These are phyloP conservation scores for Candida alai DNA, from an alignment of 805 yeast species.

Conservation along the genomic window DNA sequence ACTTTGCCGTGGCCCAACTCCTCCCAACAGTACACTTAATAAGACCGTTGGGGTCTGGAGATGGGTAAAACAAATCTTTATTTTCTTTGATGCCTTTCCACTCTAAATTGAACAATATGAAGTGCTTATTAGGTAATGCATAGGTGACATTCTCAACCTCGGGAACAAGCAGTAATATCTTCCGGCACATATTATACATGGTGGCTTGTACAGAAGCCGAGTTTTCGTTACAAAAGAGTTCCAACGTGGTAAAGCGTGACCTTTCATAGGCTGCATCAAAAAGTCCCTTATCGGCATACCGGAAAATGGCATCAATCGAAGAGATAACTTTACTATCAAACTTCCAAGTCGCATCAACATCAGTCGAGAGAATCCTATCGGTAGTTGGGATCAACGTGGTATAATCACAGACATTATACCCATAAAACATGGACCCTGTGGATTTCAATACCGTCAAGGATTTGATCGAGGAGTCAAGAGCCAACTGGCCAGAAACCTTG, in stretches of 20 bases:
- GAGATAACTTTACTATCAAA: constrained; percentile 52
- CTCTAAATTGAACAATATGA: constrained; percentile 70
- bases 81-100: constrained; percentile 85
- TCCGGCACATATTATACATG: constrained; percentile 87
- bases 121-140: constrained; percentile 88
- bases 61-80: constrained; percentile 82
- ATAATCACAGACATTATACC: constrained; percentile 80
- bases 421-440: constrained; percentile 91
- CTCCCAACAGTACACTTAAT: constrained; percentile 86
- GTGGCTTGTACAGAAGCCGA: constrained; percentile 97
- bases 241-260: constrained; percentile 69
- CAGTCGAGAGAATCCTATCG: constrained; percentile 87
- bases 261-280: constrained; percentile 62
- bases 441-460: constrained; percentile 83
- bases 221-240: constrained; percentile 76
- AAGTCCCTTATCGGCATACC: constrained; percentile 49
- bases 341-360: constrained; percentile 70
- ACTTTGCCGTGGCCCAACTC: constrained; percentile 14
- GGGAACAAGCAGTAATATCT: constrained; percentile 57
- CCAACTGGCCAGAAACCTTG: constrained; percentile 48
- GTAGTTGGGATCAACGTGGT: constrained; percentile 80
- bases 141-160: constrained; percentile 64
- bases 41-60: constrained; percentile 89
- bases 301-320: constrained; percentile 45
- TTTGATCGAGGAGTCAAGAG: constrained; percentile 64